Conservation (phyloP, 345 rosid species). For the Mercurialis annua region DNA sequence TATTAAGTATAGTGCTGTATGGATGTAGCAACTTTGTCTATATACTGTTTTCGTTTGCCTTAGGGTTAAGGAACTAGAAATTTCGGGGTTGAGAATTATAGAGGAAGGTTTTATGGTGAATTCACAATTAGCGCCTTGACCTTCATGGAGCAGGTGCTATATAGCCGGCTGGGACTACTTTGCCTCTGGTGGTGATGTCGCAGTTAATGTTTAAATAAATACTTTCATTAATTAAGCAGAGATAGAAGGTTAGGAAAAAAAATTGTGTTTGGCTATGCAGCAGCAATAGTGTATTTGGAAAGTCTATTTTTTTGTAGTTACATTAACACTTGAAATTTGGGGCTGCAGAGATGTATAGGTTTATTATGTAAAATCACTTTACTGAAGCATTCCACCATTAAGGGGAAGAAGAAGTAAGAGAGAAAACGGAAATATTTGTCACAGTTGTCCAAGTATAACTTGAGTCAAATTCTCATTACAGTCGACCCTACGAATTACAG, state of each 20-base stretch:
- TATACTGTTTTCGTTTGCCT: not conserved
- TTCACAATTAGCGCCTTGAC: not conserved
- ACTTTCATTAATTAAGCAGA: not conserved
- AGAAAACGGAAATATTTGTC: not conserved
- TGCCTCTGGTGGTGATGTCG: not conserved
- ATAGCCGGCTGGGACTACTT: not conserved
- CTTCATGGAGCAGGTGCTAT: not conserved
- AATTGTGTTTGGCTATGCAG: not conserved
- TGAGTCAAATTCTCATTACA: not conserved
- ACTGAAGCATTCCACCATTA: not conserved
- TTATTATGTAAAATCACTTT: not conserved
- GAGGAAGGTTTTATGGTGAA: not conserved
- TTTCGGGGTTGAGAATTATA: not conserved
- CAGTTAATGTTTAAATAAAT: not conserved
- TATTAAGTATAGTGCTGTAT: not conserved
- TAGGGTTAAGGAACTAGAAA: not conserved
- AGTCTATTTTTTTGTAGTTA: not conserved
- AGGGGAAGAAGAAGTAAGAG: slow-evolving; percentile 3
- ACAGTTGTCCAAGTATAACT: not conserved
- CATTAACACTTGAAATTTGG: not conserved
- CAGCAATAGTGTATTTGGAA: not conserved
- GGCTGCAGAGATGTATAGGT: not conserved
- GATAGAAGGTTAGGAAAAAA: not conserved
- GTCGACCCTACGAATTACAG: not conserved
- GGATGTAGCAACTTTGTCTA: not conserved